Evolutionary conservation across 345 rosid genomes (phyloP), one percentile per base, ranked within the genome.

Genomic region (Hypericum androsaemum): DNA sequence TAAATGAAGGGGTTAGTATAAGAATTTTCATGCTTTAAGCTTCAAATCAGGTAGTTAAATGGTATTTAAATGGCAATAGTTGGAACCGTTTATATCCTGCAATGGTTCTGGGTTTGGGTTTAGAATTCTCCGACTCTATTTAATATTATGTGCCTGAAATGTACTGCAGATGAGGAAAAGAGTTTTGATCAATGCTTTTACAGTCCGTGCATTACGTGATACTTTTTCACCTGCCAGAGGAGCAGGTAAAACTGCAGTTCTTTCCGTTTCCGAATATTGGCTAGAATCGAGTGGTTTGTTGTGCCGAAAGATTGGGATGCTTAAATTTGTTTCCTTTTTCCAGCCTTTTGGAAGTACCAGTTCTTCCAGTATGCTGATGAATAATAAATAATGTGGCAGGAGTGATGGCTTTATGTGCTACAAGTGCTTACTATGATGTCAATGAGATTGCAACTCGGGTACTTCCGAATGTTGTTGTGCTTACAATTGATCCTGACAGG

Each of bases 191-290:
- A 92, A 92, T 77, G 98, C 98, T 57, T 92, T 92, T 74, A 88
- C 97, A 36, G 98, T 84, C 50, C 98, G 98, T 75, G 98, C 98
- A 44, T 52, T 92, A 70, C 88, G 94, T 45, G 98, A 92, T 76
- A 77, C 90, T 42, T 92, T 92, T 69, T 76, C 98, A 69, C 94
- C 90, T 73, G 98, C 98, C 60, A 83, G 98, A 65, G 98, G 88
- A 69, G 98, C 98, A 75, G 98, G 98, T 92, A 83, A 56, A 55
- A 57, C 15, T 57, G 37, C 50, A 12, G 42, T 53, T 47, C 14
- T 50, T 36, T 40, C 57, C 53, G 8, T 37, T 41, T 16, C 7
- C 36, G 6, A 11, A 11, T 50, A 8, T 13, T 12, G 38, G 11
- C 12, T 22, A 42, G 28, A 49, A 22, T 22, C 6, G 37, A 52